These are phyloP conservation scores for Paraconiothyrium sp. DNA, from an alignment of 2,329 filamentous ascomycete genomes.

Conservation along the genomic window DNA sequence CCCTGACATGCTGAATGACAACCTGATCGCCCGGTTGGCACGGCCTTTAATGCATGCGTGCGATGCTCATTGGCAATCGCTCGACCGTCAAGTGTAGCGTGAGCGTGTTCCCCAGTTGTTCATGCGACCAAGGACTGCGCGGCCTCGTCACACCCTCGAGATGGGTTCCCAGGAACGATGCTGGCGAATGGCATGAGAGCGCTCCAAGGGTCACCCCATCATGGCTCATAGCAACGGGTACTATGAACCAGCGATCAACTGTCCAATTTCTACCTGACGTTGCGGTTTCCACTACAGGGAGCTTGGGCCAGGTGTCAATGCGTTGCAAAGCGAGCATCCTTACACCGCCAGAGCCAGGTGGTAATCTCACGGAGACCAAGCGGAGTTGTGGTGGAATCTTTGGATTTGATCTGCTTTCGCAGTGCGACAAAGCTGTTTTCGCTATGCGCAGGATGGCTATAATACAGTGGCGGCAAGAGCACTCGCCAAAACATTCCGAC, in stretches of 20 bases:
- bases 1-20: background rate
- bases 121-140: conserved; percentile 7
- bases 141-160: conserved; percentile 9
- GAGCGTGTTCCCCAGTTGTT: conserved; percentile 1
- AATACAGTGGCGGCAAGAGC: conserved; percentile 36
- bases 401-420: conserved; percentile 32
- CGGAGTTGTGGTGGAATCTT: conserved; percentile 25
- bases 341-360: conserved; percentile 20
- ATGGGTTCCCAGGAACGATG: background rate
- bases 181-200: background rate
- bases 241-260: background rate
- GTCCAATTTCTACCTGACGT: conserved; percentile 28
- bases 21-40: conserved; percentile 1
- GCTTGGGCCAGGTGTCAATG: conserved; percentile 30
- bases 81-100: background rate
- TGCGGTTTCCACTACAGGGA: conserved; percentile 31
- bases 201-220: background rate
- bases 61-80: background rate
- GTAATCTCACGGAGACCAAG: conserved; percentile 16
- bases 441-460: conserved; percentile 38
- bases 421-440: conserved; percentile 30
- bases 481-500: conserved; percentile 21
- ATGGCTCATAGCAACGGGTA: background rate
- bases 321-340: conserved; percentile 18
- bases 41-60: conserved; percentile 6